Conservation (phyloP, 306 rosid species). For the Delonix regia region DNA sequence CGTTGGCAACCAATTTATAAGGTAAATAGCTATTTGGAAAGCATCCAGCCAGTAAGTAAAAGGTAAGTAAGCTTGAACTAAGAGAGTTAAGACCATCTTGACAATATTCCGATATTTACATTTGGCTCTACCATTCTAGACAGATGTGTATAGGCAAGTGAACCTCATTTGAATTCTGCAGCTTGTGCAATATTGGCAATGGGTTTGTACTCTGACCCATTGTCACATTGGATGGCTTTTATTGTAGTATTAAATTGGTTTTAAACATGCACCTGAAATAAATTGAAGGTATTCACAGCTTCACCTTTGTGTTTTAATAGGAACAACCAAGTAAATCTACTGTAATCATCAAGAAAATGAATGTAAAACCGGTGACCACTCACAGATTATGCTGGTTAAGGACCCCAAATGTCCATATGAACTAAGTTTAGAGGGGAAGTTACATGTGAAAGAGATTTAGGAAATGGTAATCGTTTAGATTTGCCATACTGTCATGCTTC, state of each 20-base stretch:
- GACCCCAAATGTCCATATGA: background rate
- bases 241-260: too few species aligned
- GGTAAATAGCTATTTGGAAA: background rate
- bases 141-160: too few species aligned
- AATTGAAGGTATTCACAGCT: background rate
- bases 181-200: background rate
- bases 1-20: background rate
- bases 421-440: background rate
- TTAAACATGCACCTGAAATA: background rate
- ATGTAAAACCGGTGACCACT: too few species aligned
- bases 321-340: background rate
- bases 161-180: background rate
- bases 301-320: background rate
- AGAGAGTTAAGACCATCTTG: too few species aligned
- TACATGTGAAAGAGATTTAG: background rate
- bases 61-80: background rate
- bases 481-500: background rate
- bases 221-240: background rate
- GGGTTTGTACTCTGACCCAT: background rate
- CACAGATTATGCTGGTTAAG: background rate
- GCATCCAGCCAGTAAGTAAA: background rate
- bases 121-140: too few species aligned
- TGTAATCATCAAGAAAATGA: too few species aligned
- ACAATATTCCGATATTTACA: background rate
- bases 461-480: background rate